Base-by-base conservation (phyloP, 1,284 basidiomycete species). In the Cystobasidium sp. region DNA sequence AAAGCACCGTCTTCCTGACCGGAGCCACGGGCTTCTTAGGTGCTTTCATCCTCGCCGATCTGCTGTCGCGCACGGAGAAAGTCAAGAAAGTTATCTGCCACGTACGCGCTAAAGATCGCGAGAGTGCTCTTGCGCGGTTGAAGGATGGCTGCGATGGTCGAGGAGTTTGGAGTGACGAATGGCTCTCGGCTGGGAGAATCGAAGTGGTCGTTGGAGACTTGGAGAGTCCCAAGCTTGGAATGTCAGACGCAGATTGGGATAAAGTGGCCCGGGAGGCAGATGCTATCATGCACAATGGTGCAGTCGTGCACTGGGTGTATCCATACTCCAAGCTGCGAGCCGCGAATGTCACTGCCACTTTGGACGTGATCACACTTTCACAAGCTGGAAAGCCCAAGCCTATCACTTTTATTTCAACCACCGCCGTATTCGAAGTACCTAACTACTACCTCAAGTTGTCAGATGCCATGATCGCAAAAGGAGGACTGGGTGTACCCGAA, bases 281-380 rank as follows among this genome's bases (percentile, higher is more conserved):
- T 81, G 89, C 89, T 0, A 86, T 99, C 41, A 82, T 99, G 70
- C 97, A 99, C 83, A 99, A 99, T 80, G 97, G 97, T 58, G 97
- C 97, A 24, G 84, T 99, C 81, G 97, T 94, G 78, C 97, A 99
- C 82, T 99, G 97, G 97, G 93, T 99, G 2, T 99, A 98, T 83
- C 94, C 95, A 0, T 99, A 99, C 84, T 90, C 93, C 81, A 94
- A 91, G 83, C 87, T 99, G 47, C 91, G 95, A 18, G 87, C 90
- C 0, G 88, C 95, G 39, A 99, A 99, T 81, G 97, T 99, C 14
- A 81, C 95, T 3, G 90, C 91, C 0, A 99, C 97, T 1, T 80
- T 98, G 70, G 91, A 91, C 1, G 89, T 89, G 1, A 86, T 97
- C 68, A 87, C 92, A 63, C 87, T 99, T 41, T 74, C 75, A 14